phyloP scores from a whole-genome alignment of 306 rosid genomes.

The Vigna reflexopilosa region DNA sequence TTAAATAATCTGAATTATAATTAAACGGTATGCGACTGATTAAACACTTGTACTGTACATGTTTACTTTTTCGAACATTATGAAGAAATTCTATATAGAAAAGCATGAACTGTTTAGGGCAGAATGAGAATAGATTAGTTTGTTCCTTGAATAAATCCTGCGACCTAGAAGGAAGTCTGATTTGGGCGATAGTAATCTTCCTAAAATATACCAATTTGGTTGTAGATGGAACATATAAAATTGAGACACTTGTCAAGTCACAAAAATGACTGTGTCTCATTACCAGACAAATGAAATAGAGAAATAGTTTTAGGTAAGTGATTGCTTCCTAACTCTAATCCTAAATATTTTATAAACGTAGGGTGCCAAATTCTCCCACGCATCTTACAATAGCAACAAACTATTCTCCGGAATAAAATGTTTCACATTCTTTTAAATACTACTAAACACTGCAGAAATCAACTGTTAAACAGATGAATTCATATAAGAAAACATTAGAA shows the following conservation, averaged over 20 bases:
- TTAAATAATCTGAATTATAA: no score
- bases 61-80: no score
- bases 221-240: background rate
- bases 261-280: slow-evolving; percentile 37
- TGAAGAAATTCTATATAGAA: background rate
- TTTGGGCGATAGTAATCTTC: slow-evolving; percentile 1
- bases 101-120: background rate
- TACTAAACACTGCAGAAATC: no score
- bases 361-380: slow-evolving; percentile 1
- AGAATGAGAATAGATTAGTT: slow-evolving; percentile 34
- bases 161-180: background rate
- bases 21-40: no score
- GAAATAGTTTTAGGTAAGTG: slow-evolving; percentile 42
- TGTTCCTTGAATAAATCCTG: slow-evolving; percentile 4
- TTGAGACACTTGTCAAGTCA: slow-evolving; percentile 15
- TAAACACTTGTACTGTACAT: no score
- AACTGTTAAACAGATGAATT: no score
- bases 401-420: no score
- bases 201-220: slow-evolving; percentile 8
- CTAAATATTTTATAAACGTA: background rate
- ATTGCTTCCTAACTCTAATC: slow-evolving; percentile 39
- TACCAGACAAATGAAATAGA: slow-evolving; percentile 36
- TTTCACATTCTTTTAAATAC: no score
- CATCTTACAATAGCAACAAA: slow-evolving; percentile 5
- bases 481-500: no score